A percentile compares a stretch with the other conserved stretches of the same genome.
These are phyloP conservation scores for Dissophora ornata DNA, from an alignment of 192 early-diverging fungal species.

Conservation along the genomic window DNA sequence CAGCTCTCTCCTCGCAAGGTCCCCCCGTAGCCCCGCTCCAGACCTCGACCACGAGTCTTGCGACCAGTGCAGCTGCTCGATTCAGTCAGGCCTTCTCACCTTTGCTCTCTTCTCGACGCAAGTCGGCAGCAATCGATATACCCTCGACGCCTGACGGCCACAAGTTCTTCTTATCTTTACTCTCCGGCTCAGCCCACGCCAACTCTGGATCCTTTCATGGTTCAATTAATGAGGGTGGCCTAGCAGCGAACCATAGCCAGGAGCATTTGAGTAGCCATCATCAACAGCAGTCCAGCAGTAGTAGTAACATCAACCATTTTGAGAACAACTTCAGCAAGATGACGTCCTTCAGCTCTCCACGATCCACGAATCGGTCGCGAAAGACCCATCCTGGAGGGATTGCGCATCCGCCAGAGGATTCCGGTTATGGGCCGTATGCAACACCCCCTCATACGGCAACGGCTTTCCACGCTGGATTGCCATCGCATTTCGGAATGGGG, in stretches of 20 bases:
- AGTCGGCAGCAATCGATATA: slow-evolving; percentile 34
- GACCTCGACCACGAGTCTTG: slow-evolving; percentile 20
- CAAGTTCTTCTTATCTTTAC: slow-evolving; percentile 21
- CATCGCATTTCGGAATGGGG: slow-evolving; percentile 37
- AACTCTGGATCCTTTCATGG: slow-evolving; percentile 27
- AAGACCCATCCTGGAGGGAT: slow-evolving; percentile 41
- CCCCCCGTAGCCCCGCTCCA: slow-evolving; percentile 22
- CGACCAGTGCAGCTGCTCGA: slow-evolving; percentile 29
- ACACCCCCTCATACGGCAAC: slow-evolving; percentile 44
- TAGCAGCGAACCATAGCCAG: slow-evolving; percentile 23
- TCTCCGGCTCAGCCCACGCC: slow-evolving; percentile 13
- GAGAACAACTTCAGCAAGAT: slow-evolving; percentile 43
- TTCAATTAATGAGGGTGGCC: neutral
- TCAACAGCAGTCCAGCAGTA: neutral
- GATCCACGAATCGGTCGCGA: slow-evolving; percentile 32
- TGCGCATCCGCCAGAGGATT: slow-evolving; percentile 26
- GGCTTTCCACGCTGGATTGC: slow-evolving; percentile 37
- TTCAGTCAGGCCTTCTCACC: slow-evolving; percentile 50
- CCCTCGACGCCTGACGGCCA: slow-evolving; percentile 43
- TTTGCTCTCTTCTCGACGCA: slow-evolving; percentile 36
- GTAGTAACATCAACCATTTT: slow-evolving; percentile 7
- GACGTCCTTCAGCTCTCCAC: slow-evolving; percentile 43
- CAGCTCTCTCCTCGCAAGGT: neutral
- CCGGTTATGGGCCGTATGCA: slow-evolving; percentile 21
- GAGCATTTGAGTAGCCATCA: slow-evolving; percentile 25